Base-by-base conservation (phyloP, 768 basidiomycete species). In the Tulasnella calospora region DNA sequence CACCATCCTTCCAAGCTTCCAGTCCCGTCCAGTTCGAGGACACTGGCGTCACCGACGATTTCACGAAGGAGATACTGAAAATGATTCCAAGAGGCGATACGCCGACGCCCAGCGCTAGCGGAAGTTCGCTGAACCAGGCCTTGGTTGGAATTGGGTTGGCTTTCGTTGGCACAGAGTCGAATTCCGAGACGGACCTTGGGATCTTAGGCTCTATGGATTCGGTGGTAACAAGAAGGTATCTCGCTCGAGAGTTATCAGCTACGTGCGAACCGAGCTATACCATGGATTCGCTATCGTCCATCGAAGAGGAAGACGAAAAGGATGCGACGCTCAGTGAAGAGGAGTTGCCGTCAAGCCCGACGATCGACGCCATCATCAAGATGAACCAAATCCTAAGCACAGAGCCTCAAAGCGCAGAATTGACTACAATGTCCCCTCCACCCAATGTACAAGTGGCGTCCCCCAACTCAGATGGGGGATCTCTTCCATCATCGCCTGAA, bases 1-100 rank as follows among this genome's bases (percentile, higher is more conserved):
- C 73, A 13, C 44, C 73, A 27, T 74, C 73, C 33, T 55, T 47
- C 38, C n/a, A 44, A 35, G 61, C 61, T 4, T 23, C 27, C 30
- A 67, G 61, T 33, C 61, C 61, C 27, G 30, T 67, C 6, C 61
- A 12, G 61, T 67, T 67, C 61, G 61, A 67, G 30, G 27, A 67
- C 30, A 67, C 61, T 67, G 21, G n/a, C n/a, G 61, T 35, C 15
- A n/a, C 55, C 44, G 73, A 74, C 44, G 73, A 74, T 9, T 74
- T 74, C 44, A 74, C 73, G 19, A 44, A 41, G 44, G 73, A 74
- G 46, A 44, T 74, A n/a, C 23, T 74, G 40, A 41, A 55, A 46
- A 74, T 74, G 44, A 36, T 47, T 13, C 33, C 73, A 15, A 5
- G 44, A 36, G 73, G 73, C 21, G 44, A 41, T 47, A 41, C 73